Evolutionary conservation across 257 asterid genomes (phyloP), one percentile per base, ranked within the genome.

Genomic region (Ophiorrhiza pumila): DNA sequence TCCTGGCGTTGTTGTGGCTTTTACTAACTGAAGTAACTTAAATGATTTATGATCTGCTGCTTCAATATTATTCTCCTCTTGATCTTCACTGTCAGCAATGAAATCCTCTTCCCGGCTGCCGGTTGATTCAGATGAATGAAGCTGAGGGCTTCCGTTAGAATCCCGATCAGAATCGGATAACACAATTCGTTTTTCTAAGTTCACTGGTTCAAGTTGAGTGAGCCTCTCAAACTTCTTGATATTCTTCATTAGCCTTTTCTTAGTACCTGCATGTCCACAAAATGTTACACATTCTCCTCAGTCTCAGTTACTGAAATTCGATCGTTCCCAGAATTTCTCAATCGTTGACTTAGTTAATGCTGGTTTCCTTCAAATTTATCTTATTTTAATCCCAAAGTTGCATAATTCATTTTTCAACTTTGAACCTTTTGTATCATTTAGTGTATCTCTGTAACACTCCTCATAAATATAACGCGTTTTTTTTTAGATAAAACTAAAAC

Each of bases 151-250:
- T 20, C 55, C 75, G 22, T 69, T 39, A 2, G 87, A 81, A 57
- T 90, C 91, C 4, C 73, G 79, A 52, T 84, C 88, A 2, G 86
- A 87, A 41, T 79, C 86, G 34, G 74, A 81, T n/a, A 67, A 47
- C n/a, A 72, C 64, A n/a, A 93, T 84, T 70, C 85, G 75, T 27
- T 76, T 78, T 49, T 82, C 73, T 62, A 93, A 77, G 74, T 85
- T 85, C 31, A 85, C 34, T 0, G 94, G 97, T 76, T 91, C 89
- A n/a, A 91, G 78, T 46, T 78, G 74, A 62, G 91, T 83, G 32
- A 89, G 90, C 69, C 85, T 68, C 74, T 93, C 97, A 7, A 88
- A 85, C 78, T 80, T 80, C 42, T 78, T 81, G 14, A 86, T 85
- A 76, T 88, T 88, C 84, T 81, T 81, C 85, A 88, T 76, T 64